These are phyloP conservation scores for Adiantum capillusveneris DNA, from an alignment of 75 land plant species.

Conservation along the genomic window DNA sequence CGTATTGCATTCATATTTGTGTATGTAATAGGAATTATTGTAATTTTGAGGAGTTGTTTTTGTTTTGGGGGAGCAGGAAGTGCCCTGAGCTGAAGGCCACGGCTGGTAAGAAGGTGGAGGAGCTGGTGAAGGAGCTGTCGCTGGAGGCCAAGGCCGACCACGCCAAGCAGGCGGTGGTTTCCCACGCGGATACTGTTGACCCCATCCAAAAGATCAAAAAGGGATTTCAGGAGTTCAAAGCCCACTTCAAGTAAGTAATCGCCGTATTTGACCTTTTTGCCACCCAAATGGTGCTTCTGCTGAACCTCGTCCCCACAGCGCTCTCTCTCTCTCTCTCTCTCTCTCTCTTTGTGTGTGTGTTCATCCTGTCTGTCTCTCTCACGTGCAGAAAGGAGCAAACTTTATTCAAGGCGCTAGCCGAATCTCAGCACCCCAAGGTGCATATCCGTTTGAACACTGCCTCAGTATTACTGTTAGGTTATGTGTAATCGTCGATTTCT, in stretches of 20 bases:
- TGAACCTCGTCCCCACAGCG: neutral
- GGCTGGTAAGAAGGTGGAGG: constrained; percentile 12
- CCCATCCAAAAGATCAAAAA: constrained; percentile 37
- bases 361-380: neutral
- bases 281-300: too few relatives aligned
- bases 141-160: neutral
- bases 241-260: constrained; percentile 13
- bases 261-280: constrained; percentile 4
- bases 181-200: neutral
- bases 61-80: constrained; percentile 7
- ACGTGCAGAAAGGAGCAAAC: constrained; percentile 54
- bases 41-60: neutral
- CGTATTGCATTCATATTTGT: neutral
- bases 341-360: neutral
- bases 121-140: constrained; percentile 19
- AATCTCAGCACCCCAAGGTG: constrained; percentile 89
- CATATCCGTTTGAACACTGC: neutral
- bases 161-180: neutral
- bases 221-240: constrained; percentile 67
- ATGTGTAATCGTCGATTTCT: too few relatives aligned
- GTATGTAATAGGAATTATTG: neutral
- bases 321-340: neutral
- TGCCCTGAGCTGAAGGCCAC: constrained; percentile 17
- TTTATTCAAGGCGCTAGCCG: constrained; percentile 45
- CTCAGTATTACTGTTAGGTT: too few relatives aligned